Conservation (phyloP, 2,329 filamentous ascomycete species). For the Nigrospora sphaerica region DNA sequence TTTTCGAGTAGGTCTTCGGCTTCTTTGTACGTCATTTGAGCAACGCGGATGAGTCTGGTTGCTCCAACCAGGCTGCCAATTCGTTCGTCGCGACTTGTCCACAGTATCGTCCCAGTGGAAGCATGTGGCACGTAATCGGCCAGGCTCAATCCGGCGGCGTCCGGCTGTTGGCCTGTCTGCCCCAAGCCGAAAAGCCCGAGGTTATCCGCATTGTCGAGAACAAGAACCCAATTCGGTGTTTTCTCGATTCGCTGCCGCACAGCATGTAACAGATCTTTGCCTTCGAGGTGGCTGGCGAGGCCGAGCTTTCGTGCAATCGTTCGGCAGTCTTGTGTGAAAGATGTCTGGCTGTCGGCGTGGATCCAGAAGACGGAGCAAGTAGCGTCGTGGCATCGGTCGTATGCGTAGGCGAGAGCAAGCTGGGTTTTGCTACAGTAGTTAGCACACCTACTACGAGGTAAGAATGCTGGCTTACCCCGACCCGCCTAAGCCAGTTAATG, state of each 20-base stretch:
- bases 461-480: constrained; percentile 12
- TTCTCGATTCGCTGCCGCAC: constrained; percentile 12
- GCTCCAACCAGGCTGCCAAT: constrained; percentile 14
- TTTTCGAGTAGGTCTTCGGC: constrained; percentile 8
- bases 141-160: constrained; percentile 3
- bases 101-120: constrained; percentile 18
- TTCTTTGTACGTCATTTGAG: constrained; percentile 13
- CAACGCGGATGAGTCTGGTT: constrained; percentile 13
- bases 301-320: constrained; percentile 1
- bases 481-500: constrained; percentile 18
- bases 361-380: not conserved
- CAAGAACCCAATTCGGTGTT: constrained; percentile 16
- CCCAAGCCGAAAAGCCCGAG: constrained; percentile 17
- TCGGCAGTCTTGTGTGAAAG: not conserved
- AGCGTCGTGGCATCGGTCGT: not conserved
- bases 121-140: constrained; percentile 15
- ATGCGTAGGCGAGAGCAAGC: not conserved
- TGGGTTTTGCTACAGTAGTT: not conserved
- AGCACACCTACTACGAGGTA: not conserved
- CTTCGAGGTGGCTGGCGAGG: not conserved
- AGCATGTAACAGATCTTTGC: not conserved
- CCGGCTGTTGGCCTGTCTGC: not conserved
- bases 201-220: constrained; percentile 27
- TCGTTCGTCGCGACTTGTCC: constrained; percentile 22
- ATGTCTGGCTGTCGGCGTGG: not conserved